Evolutionary conservation across 495 filamentous ascomycete species (phyloP).

Genomic region (Penicillium coffeae): DNA sequence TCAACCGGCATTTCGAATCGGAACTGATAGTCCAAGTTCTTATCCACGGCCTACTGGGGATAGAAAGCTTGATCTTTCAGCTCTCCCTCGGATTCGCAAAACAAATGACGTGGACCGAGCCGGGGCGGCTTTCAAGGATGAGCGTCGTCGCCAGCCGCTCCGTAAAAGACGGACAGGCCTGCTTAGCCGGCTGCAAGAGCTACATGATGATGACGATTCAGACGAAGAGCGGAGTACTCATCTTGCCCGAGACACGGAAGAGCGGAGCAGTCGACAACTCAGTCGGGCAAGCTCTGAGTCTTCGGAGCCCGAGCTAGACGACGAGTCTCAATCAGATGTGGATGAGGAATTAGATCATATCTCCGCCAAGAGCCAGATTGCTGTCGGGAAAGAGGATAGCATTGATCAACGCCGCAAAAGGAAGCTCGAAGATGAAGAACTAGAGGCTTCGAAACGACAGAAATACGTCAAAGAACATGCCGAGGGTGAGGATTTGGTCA

Average conservation of each 20-base stretch:
- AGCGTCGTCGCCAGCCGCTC: slow-evolving; percentile 59
- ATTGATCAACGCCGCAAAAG: slow-evolving; percentile 50
- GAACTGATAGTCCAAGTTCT: slow-evolving; percentile 46
- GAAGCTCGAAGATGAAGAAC: slow-evolving; percentile 60
- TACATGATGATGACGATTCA: slow-evolving; percentile 58
- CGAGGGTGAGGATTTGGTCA: slow-evolving; percentile 35
- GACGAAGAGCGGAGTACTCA: slow-evolving; percentile 58
- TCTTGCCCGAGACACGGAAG: slow-evolving; percentile 68
- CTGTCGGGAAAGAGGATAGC: slow-evolving; percentile 7
- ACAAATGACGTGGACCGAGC: slow-evolving; percentile 54
- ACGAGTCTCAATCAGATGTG: slow-evolving; percentile 45
- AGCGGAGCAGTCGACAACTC: slow-evolving; percentile 73
- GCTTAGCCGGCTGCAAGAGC: slow-evolving; percentile 52
- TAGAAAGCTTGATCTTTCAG: slow-evolving; percentile 54
- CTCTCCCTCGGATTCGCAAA: slow-evolving; percentile 71
- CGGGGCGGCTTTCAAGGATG: slow-evolving; percentile 70
- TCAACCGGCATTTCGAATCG: slow-evolving; percentile 45
- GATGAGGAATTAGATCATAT: slow-evolving; percentile 13
- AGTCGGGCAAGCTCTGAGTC: slow-evolving; percentile 72
- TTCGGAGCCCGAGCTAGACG: slow-evolving; percentile 58
- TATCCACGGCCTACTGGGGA: slow-evolving; percentile 48
- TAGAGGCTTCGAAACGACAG: slow-evolving; percentile 62
- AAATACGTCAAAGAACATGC: slow-evolving; percentile 80
- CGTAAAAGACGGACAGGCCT: slow-evolving; percentile 51
- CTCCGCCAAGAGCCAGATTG: not conserved